Conservation (phyloP, 805 yeast species). For the Tetrapisispora phaffii region DNA sequence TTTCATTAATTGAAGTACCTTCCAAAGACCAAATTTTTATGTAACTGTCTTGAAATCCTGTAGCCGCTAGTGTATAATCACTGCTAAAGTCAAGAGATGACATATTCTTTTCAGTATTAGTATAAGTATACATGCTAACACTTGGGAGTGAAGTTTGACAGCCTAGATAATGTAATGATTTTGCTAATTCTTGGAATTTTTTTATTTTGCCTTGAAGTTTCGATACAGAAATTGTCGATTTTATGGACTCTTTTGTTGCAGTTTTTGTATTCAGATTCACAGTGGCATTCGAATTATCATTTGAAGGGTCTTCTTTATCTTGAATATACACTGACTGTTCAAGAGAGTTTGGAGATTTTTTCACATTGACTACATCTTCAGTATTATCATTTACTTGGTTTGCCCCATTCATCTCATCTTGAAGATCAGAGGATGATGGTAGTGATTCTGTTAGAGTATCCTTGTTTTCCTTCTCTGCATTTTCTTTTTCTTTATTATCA, state of each 20-base stretch:
- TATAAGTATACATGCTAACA: conserved; percentile 96
- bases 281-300: background rate
- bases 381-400: background rate
- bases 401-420: background rate
- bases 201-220: conserved; percentile 73
- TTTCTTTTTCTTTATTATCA: no score
- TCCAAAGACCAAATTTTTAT: conserved; percentile 88
- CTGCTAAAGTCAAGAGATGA: conserved; percentile 78
- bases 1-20: conserved; percentile 69
- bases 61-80: conserved; percentile 79
- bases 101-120: conserved; percentile 82
- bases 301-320: no score
- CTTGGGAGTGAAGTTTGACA: conserved; percentile 80
- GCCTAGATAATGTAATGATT: conserved; percentile 56
- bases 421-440: background rate
- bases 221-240: conserved; percentile 46
- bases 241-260: background rate
- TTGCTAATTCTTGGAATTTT: conserved; percentile 71
- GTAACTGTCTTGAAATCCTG: conserved; percentile 88
- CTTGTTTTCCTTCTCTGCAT: no score
- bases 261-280: background rate
- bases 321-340: background rate
- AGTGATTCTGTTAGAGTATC: no score
- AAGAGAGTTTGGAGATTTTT: background rate
- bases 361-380: background rate